Percentiles rank a stretch among this genome's conserved stretches.
These are phyloP conservation scores for Chromosphaera perkinsii DNA, from an alignment of 208 protist genomes.

Conservation along the genomic window DNA sequence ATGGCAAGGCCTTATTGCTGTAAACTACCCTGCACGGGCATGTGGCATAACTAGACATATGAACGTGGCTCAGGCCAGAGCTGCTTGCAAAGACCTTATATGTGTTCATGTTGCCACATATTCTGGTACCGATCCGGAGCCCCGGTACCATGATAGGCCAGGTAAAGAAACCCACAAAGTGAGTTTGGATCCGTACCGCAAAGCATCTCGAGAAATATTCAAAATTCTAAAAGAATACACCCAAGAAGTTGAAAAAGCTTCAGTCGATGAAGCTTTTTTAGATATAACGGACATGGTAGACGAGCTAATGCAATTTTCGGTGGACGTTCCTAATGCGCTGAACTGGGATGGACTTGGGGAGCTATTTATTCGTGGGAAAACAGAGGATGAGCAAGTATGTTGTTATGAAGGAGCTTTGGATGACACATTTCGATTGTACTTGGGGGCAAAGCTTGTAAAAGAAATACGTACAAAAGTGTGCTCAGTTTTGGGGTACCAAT, in stretches of 20 bases:
- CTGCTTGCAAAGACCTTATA: background rate
- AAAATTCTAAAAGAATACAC: background rate
- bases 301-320: background rate
- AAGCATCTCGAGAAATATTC: background rate
- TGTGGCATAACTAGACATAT: background rate
- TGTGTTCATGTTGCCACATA: conserved; percentile 13
- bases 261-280: conserved; percentile 18
- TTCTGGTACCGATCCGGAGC: background rate
- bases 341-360: background rate
- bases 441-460: background rate
- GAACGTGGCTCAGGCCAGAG: background rate
- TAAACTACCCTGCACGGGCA: conserved; percentile 13
- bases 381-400: background rate
- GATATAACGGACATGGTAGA: conserved; percentile 2
- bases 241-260: background rate
- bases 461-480: background rate
- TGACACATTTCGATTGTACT: background rate
- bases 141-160: background rate
- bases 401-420: background rate
- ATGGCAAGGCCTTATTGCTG: conserved; percentile 17
- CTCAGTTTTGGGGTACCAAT: background rate
- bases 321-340: background rate
- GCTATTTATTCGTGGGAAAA: background rate
- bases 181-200: conserved; percentile 13
- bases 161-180: conserved; percentile 5